Percentiles rank a stretch among this genome's conserved stretches.
These are phyloP conservation scores for Eragrostis nindensis DNA, from an alignment of 176 grass and related monocot genomes.

Conservation along the genomic window DNA sequence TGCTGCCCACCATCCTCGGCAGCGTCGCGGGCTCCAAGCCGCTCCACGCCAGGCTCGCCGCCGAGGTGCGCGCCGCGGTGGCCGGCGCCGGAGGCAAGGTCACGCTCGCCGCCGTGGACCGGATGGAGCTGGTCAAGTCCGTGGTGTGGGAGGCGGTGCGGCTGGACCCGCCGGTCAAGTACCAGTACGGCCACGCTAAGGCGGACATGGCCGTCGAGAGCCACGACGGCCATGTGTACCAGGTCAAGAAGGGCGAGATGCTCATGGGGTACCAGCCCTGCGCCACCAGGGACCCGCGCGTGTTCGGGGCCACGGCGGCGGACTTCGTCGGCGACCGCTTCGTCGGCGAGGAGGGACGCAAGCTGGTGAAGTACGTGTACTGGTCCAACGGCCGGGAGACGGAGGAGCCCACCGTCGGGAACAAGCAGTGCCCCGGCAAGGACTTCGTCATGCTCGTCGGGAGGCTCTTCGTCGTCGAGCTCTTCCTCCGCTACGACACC, in stretches of 20 bases:
- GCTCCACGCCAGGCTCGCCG: conserved; percentile 49
- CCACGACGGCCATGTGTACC: conserved; percentile 53
- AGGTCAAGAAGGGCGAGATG: conserved; percentile 71
- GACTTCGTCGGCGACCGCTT: conserved; percentile 73
- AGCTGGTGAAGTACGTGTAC: conserved; percentile 74
- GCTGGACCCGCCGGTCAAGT: conserved; percentile 78
- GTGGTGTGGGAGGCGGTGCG: conserved; percentile 78
- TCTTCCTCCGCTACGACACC: conserved; percentile 81
- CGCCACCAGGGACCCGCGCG: conserved; percentile 57
- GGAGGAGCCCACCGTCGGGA: conserved; percentile 45
- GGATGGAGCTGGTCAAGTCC: conserved; percentile 73
- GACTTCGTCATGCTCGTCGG: conserved; percentile 69
- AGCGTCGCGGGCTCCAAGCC: conserved; percentile 34
- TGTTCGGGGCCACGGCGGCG: conserved; percentile 55
- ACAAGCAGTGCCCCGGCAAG: conserved; percentile 85
- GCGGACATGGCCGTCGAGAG: conserved; percentile 57
- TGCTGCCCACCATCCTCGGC: conserved; percentile 51
- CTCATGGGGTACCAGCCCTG: conserved; percentile 74
- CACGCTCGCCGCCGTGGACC: conserved; percentile 49
- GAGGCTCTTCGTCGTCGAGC: conserved; percentile 63
- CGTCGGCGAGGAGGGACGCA: conserved; percentile 58
- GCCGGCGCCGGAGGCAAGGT: conserved; percentile 50
- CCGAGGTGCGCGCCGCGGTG: conserved; percentile 55
- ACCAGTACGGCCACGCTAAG: conserved; percentile 72
- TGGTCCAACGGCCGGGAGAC: conserved; percentile 78